Evolutionary conservation across 2,329 filamentous ascomycete genomes (phyloP), one percentile per base, ranked within the genome.

Genomic region (Dryadomyces quercivorus): DNA sequence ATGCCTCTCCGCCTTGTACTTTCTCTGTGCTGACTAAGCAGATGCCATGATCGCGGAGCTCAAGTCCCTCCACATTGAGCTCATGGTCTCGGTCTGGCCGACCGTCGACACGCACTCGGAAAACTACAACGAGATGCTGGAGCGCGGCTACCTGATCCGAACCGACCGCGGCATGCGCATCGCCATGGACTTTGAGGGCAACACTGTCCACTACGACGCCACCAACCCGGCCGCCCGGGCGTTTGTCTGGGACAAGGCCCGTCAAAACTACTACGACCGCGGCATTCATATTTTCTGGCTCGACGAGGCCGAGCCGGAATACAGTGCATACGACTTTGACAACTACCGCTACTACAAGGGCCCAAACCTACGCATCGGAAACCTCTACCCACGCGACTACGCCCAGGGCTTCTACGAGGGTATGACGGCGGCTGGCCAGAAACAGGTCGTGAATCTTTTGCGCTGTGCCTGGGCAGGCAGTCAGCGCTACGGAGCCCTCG

Each of bases 71-170:
- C 71, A 73, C 0, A 75, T 85, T 48, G 81, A 86, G 61, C 71
- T 85, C 3, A 85, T 86, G 81, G 79, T 86, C 0, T 84, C 80
- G 0, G 76, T 86, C 59, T 86, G 83, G 82, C 82, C 82, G 0
- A 85, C 81, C 0, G 81, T 86, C 1, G 80, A 85, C 53, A 72
- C 70, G 13, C 62, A 64, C 2, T 80, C 76, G 0, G 76, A 81
- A 45, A 84, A 84, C 62, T 85, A 76, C 61, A 60, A 71, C 0
- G 75, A 84, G 58, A 84, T 85, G 80, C 66, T 82, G 0, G 77
- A 81, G 54, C 71, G 72, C 10, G 82, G 82, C 0, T 71, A 77
- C 3, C 72, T 86, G 2, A 80, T 85, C 57, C 75, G 80, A 0
- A 72, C 71, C 9, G 82, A 85, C 57, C 73, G 81, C 6, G 82